phyloP scores from a whole-genome alignment of 768 basidiomycete genomes.

The Amanita fuliginea region DNA sequence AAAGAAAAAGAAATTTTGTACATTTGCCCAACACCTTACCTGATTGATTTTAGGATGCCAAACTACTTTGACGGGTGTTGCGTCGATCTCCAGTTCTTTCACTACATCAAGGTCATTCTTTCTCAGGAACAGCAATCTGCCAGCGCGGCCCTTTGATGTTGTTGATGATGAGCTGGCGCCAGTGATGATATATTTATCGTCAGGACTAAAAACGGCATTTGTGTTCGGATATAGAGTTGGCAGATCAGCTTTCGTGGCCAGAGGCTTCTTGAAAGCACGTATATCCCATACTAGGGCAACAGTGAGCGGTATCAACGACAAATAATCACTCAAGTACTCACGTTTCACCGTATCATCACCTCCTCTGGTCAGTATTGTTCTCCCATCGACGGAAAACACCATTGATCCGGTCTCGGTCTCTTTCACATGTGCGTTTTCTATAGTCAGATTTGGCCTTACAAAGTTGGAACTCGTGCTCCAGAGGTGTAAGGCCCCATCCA shows the following conservation, averaged over 20 bases:
- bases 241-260: conserved; percentile 53
- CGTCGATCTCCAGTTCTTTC: conserved; percentile 56
- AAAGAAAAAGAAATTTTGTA: conserved; percentile 2
- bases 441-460: conserved; percentile 77
- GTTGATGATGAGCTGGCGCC: conserved; percentile 63
- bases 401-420: conserved; percentile 81
- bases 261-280: conserved; percentile 81
- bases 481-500: conserved; percentile 88
- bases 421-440: conserved; percentile 83
- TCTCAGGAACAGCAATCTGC: conserved; percentile 63
- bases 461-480: conserved; percentile 93
- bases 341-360: conserved; percentile 94
- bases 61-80: conserved; percentile 77
- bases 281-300: conserved; percentile 79
- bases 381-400: conserved; percentile 81
- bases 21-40: conserved; percentile 32
- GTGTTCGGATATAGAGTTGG: conserved; percentile 83
- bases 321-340: conserved; percentile 35
- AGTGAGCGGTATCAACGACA: conserved; percentile 1
- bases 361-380: conserved; percentile 78
- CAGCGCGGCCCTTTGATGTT: conserved; percentile 52
- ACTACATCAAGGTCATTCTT: conserved; percentile 60
- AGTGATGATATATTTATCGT: conserved; percentile 82
- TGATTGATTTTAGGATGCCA: conserved; percentile 99
- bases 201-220: conserved; percentile 92